Conservation (phyloP, 2,329 filamentous ascomycete species). For the Fusarium setosum region DNA sequence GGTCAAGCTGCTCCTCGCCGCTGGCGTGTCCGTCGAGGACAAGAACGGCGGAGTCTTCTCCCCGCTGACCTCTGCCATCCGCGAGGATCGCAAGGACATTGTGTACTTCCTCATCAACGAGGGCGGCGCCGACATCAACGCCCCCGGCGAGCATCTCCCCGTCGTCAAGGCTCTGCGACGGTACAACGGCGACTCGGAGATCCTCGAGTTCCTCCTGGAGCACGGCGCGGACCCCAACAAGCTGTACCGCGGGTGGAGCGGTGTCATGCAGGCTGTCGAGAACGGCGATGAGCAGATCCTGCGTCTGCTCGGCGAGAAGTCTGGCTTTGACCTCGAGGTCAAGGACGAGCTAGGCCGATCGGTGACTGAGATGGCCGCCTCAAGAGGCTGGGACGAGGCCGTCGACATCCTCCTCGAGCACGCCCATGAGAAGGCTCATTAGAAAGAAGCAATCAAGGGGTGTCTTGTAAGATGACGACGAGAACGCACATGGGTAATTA, state of each 20-base stretch:
- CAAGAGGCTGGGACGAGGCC: slow-evolving; percentile 69
- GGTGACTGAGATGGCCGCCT: slow-evolving; percentile 68
- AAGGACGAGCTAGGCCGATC: slow-evolving; percentile 65
- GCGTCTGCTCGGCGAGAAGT: slow-evolving; percentile 60
- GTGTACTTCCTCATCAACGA: slow-evolving; percentile 71
- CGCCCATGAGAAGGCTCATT: slow-evolving; percentile 10
- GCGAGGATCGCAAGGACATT: slow-evolving; percentile 71
- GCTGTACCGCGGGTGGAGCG: slow-evolving; percentile 74
- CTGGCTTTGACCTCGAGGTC: slow-evolving; percentile 62
- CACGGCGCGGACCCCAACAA: slow-evolving; percentile 76
- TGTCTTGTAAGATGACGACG: slow-evolving; percentile 34
- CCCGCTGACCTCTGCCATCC: slow-evolving; percentile 74
- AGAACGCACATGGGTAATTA: slow-evolving; percentile 11
- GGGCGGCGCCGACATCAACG: slow-evolving; percentile 72
- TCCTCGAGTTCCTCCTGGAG: slow-evolving; percentile 71
- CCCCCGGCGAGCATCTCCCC: slow-evolving; percentile 76
- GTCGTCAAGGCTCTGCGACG: slow-evolving; percentile 76
- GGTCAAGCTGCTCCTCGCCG: slow-evolving; percentile 72
- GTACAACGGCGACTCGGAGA: slow-evolving; percentile 66
- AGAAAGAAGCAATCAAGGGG: neutral
- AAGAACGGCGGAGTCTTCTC: slow-evolving; percentile 80
- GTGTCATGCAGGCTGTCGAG: slow-evolving; percentile 73
- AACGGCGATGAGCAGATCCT: slow-evolving; percentile 69
- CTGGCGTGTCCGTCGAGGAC: slow-evolving; percentile 76
- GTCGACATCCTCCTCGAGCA: slow-evolving; percentile 54